These are phyloP conservation scores for Wickerhamiella domercqiae DNA, from an alignment of 805 yeast genomes.

Conservation along the genomic window DNA sequence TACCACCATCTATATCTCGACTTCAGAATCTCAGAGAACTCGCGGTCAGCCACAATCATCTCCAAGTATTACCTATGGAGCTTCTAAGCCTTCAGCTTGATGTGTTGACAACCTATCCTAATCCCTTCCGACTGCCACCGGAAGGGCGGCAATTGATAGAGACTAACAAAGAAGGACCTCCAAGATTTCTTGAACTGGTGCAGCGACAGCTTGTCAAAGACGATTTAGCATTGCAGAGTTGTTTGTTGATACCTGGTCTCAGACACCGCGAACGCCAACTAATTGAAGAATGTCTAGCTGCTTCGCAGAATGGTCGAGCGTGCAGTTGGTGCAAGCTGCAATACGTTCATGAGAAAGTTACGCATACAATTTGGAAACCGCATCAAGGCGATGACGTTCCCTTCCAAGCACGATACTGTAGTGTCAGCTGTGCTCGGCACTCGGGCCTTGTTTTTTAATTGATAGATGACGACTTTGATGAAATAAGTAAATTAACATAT, in stretches of 20 bases:
- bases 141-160: background rate
- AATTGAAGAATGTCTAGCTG: background rate
- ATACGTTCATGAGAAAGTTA: constrained; percentile 4
- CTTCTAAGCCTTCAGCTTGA: constrained; percentile 18
- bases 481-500: background rate
- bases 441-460: background rate
- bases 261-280: background rate
- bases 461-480: background rate
- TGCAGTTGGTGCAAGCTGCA: constrained; percentile 8
- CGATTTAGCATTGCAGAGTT: background rate
- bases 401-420: constrained; percentile 5
- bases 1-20: constrained; percentile 24
- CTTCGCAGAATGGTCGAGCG: constrained; percentile 5
- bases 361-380: background rate
- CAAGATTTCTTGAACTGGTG: constrained; percentile 9
- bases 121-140: constrained; percentile 21
- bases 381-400: constrained; percentile 6
- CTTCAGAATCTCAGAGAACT: constrained; percentile 23
- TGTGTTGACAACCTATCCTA: constrained; percentile 24
- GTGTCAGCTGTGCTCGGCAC: constrained; percentile 2
- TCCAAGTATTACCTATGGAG: constrained; percentile 25
- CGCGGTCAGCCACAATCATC: constrained; percentile 23
- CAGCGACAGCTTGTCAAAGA: constrained; percentile 7
- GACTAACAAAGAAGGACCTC: constrained; percentile 1
- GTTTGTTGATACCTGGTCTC: background rate